A percentile compares a stretch with the other conserved stretches of the same genome.
Conservation (phyloP, 768 basidiomycete species). For the Hypholoma fasciculare region DNA sequence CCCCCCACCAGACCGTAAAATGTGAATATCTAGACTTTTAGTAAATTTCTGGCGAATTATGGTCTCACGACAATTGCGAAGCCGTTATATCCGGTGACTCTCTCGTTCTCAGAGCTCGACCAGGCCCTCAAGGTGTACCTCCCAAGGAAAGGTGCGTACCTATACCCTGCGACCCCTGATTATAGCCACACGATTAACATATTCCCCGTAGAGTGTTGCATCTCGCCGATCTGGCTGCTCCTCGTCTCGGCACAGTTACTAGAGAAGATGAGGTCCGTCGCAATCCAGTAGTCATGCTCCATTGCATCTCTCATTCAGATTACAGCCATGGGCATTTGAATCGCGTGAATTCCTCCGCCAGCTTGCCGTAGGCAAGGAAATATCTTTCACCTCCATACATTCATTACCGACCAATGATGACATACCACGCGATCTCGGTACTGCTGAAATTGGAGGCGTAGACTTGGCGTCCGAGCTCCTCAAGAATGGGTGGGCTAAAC, state of each 20-base stretch:
- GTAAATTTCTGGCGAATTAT: background rate
- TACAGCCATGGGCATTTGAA: constrained; percentile 87
- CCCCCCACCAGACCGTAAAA: constrained; percentile 53
- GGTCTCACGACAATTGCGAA: constrained; percentile 31
- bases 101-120: constrained; percentile 76
- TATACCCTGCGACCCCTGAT: background rate
- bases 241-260: constrained; percentile 77
- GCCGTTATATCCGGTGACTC: constrained; percentile 92
- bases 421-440: constrained; percentile 76
- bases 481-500: constrained; percentile 88
- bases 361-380: constrained; percentile 86
- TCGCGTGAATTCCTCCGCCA: constrained; percentile 90
- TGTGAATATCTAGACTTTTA: constrained; percentile 35
- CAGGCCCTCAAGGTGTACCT: constrained; percentile 79
- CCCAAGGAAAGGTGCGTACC: constrained; percentile 80
- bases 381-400: constrained; percentile 82
- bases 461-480: constrained; percentile 81
- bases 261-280: constrained; percentile 83
- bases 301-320: background rate
- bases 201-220: constrained; percentile 68
- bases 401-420: constrained; percentile 78
- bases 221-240: constrained; percentile 84
- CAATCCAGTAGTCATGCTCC: background rate
- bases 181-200: background rate
- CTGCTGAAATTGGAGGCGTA: constrained; percentile 67